Percentiles rank a stretch among this genome's conserved stretches.
Evolutionary conservation across 306 rosid genomes (phyloP).

Genomic region (Ochetophila trinervis): DNA sequence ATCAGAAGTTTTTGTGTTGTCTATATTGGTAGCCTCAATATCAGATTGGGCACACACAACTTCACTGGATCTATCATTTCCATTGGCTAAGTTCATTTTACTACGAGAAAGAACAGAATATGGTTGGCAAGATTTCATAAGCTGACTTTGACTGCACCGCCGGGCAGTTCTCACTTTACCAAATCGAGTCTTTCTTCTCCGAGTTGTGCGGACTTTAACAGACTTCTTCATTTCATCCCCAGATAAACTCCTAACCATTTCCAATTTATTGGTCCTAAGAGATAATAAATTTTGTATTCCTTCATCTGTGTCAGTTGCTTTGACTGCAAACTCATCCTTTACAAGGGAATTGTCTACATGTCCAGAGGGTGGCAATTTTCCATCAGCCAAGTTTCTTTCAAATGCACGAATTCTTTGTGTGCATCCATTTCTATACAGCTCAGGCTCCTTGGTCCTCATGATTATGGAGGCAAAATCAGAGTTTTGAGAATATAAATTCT

Average conservation of each 20-base stretch:
- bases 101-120: conserved; percentile 32
- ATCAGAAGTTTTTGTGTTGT: conserved; percentile 14
- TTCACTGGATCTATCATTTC: conserved; percentile 18
- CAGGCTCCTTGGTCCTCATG: conserved; percentile 67
- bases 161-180: conserved; percentile 29
- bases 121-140: conserved; percentile 23
- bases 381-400: conserved; percentile 58
- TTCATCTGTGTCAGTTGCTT: conserved; percentile 28
- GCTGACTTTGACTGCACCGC: conserved; percentile 15
- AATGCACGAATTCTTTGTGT: conserved; percentile 81
- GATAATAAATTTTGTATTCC: conserved; percentile 18
- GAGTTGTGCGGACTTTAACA: conserved; percentile 27
- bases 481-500: conserved; percentile 28
- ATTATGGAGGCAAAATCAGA: conserved; percentile 68
- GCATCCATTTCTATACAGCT: conserved; percentile 70
- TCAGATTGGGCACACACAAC: conserved; percentile 30
- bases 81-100: conserved; percentile 13
- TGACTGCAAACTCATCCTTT: conserved; percentile 31
- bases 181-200: conserved; percentile 32
- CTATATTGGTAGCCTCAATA: conserved; percentile 20
- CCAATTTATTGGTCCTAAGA: conserved; percentile 15
- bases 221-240: conserved; percentile 32
- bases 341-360: conserved; percentile 22
- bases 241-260: conserved; percentile 14
- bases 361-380: conserved; percentile 31